Conservation (phyloP, 2,329 filamentous ascomycete genomes). For the Colletotrichum somersetense region DNA sequence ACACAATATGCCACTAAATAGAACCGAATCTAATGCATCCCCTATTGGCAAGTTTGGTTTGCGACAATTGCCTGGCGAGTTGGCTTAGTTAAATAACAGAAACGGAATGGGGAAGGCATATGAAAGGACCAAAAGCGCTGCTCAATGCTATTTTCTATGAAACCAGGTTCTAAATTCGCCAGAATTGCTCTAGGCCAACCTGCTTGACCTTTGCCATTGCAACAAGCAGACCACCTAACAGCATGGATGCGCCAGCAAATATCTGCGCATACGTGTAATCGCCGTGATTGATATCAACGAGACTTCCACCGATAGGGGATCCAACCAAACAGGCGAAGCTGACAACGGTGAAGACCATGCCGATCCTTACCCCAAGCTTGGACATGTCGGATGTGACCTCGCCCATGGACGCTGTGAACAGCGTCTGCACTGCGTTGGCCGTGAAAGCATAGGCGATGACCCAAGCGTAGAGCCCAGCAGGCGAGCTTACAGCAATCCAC, state of each 20-base stretch:
- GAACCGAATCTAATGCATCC: too few species aligned
- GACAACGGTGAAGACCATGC: conserved; percentile 56
- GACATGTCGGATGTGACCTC: conserved; percentile 55
- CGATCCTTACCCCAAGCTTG: conserved; percentile 55
- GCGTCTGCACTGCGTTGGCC: conserved; percentile 54
- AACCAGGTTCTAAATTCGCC: conserved; percentile 1
- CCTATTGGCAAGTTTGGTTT: too few species aligned
- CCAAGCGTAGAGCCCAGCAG: conserved; percentile 50
- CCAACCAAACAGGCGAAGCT: conserved; percentile 55
- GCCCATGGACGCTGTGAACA: conserved; percentile 55
- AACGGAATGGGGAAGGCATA: too few species aligned
- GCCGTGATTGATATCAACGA: conserved; percentile 51
- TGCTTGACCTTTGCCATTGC: conserved; percentile 38
- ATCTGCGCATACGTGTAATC: conserved; percentile 31
- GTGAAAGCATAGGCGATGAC: conserved; percentile 51
- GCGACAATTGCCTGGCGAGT: neutral
- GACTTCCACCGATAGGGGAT: conserved; percentile 57
- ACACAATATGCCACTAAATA: too few species aligned
- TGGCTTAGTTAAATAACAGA: neutral
- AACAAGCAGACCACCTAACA: conserved; percentile 31
- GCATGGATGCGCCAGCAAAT: conserved; percentile 31
- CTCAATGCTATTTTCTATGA: neutral
- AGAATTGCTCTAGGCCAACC: conserved; percentile 29
- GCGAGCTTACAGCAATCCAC: conserved; percentile 54
- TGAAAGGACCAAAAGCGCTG: neutral